These are phyloP conservation scores for Cyclotella kingstonii DNA, from an alignment of 108 stramenopile genomes.

Conservation along the genomic window DNA sequence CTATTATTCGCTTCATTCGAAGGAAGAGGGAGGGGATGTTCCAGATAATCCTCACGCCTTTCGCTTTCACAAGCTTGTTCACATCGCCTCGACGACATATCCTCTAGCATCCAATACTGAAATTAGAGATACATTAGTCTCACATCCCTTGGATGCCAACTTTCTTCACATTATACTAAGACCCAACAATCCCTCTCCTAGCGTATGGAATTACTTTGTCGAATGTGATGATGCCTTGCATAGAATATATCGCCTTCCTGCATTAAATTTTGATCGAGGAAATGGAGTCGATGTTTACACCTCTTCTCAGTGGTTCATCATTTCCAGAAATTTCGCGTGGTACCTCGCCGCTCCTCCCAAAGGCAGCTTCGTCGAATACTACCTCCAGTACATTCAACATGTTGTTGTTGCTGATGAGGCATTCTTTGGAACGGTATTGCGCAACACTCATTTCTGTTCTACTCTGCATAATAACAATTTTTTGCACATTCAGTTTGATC, in stretches of 20 bases:
- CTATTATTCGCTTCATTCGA: slow-evolving; percentile 52
- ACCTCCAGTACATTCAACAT: slow-evolving; percentile 77
- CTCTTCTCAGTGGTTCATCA: slow-evolving; percentile 92
- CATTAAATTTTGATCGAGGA: slow-evolving; percentile 50
- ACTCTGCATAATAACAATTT: slow-evolving; percentile 90
- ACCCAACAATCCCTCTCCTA: slow-evolving; percentile 58
- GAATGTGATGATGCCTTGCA: slow-evolving; percentile 94
- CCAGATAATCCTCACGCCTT: slow-evolving; percentile 46
- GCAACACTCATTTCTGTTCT: slow-evolving; percentile 81
- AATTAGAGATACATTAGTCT: slow-evolving; percentile 80
- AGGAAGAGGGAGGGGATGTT: slow-evolving; percentile 23
- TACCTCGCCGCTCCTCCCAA: slow-evolving; percentile 74
- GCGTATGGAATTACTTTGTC: slow-evolving; percentile 91
- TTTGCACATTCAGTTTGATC: slow-evolving; percentile 89
- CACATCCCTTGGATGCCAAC: slow-evolving; percentile 84
- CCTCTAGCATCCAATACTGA: slow-evolving; percentile 87
- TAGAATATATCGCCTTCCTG: slow-evolving; percentile 85
- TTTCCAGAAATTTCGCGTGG: slow-evolving; percentile 86
- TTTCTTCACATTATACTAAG: slow-evolving; percentile 77
- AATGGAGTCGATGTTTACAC: slow-evolving; percentile 80
- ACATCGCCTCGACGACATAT: slow-evolving; percentile 88
- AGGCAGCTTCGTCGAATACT: slow-evolving; percentile 71
- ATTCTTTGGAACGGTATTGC: slow-evolving; percentile 92
- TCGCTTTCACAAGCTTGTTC: slow-evolving; percentile 82
- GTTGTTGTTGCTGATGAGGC: slow-evolving; percentile 95